A percentile compares a stretch with the other conserved stretches of the same genome.
Conservation (phyloP, 2,329 filamentous ascomycete genomes). For the Fusarium algeriense region DNA sequence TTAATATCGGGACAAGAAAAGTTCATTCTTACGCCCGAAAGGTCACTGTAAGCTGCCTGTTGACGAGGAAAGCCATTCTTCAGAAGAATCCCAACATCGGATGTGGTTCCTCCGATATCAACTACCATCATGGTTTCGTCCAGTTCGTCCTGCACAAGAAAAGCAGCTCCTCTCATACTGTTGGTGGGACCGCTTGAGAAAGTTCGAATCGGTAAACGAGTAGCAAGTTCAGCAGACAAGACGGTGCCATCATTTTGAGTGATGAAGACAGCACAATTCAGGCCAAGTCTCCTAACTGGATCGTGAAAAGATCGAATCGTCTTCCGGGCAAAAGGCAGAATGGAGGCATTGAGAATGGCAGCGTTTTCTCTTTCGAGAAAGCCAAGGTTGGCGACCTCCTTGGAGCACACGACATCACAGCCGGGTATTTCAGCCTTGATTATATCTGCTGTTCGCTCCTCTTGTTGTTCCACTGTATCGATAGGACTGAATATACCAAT, state of each 20-base stretch:
- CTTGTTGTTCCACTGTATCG: constrained; percentile 61
- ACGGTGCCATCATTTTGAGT: constrained; percentile 75
- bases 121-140: constrained; percentile 67
- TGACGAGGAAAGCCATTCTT: constrained; percentile 73
- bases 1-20: constrained; percentile 69
- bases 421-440: constrained; percentile 55
- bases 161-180: constrained; percentile 72
- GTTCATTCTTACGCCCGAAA: constrained; percentile 74
- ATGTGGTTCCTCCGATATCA: constrained; percentile 75
- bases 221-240: constrained; percentile 64
- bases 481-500: constrained; percentile 66
- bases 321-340: constrained; percentile 67
- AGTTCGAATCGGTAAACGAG: constrained; percentile 69
- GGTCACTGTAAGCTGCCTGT: constrained; percentile 70
- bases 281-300: constrained; percentile 62
- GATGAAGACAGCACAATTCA: constrained; percentile 68
- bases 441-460: constrained; percentile 61
- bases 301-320: constrained; percentile 68
- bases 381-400: constrained; percentile 64
- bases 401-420: constrained; percentile 62
- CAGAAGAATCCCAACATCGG: constrained; percentile 71
- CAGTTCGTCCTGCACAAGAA: constrained; percentile 59
- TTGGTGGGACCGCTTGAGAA: constrained; percentile 75
- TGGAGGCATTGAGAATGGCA: constrained; percentile 72
- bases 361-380: constrained; percentile 75